These are phyloP conservation scores for Monosporascus sp. DNA, from an alignment of 2,329 filamentous ascomycete genomes.

Conservation along the genomic window DNA sequence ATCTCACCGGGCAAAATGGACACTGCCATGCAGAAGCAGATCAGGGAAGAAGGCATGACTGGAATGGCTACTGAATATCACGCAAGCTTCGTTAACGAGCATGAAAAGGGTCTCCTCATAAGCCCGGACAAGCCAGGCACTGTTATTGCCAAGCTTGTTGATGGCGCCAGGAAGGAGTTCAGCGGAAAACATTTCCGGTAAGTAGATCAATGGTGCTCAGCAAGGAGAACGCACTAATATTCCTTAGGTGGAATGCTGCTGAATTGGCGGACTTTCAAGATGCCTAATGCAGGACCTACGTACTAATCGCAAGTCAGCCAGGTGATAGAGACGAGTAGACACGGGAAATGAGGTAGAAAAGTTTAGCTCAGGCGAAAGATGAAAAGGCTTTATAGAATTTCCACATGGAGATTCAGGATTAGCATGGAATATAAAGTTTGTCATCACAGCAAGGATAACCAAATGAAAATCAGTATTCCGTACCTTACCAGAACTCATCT, in stretches of 20 bases:
- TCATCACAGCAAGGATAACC: conserved; percentile 53
- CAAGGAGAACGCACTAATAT: conserved; percentile 18
- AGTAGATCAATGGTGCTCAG: conserved; percentile 24
- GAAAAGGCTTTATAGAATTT: conserved; percentile 64
- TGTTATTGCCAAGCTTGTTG: conserved; percentile 76
- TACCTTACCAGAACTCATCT: conserved; percentile 17
- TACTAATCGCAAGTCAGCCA: conserved; percentile 8
- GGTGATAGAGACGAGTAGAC: conserved; percentile 9
- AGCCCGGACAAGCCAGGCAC: conserved; percentile 78
- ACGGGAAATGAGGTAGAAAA: conserved; percentile 19
- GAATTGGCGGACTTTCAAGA: conserved; percentile 50
- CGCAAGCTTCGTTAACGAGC: conserved; percentile 61
- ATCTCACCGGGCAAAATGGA: conserved; percentile 78
- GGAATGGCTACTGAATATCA: conserved; percentile 55
- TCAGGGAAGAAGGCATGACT: conserved; percentile 56
- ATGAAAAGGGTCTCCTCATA: conserved; percentile 66
- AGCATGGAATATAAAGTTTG: conserved; percentile 68
- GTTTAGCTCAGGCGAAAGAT: conserved; percentile 72
- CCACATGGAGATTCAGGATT: conserved; percentile 67
- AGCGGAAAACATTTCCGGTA: conserved; percentile 73
- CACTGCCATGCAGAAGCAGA: conserved; percentile 82
- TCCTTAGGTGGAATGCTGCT: conserved; percentile 44
- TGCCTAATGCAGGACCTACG: no score
- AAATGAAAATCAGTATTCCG: conserved; percentile 17
- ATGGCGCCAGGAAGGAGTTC: conserved; percentile 59